Evolutionary conservation across 768 basidiomycete genomes (phyloP), one percentile per base, ranked within the genome.

Genomic region (Boletus patriciae): DNA sequence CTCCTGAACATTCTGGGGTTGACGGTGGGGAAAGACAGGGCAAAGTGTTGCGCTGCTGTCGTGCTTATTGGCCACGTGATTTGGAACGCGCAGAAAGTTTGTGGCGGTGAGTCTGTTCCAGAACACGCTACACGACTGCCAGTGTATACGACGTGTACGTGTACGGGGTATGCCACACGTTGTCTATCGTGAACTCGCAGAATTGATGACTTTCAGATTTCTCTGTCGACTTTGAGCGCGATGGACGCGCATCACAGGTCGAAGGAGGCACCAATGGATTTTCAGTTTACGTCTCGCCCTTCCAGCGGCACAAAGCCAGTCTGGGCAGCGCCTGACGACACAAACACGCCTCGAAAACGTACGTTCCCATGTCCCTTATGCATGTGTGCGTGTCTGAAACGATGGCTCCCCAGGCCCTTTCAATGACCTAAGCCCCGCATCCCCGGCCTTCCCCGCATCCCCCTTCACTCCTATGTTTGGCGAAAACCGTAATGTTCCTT

Each of bases 261-360:
- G 13, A 89, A 77, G 47, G 92, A 92, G 67, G 88, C 87, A 4
- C 92, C 92, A 5, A 94, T 94, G 92, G 91, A 94, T 72, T 94
- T 85, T 72, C 84, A 92, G 69, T 92, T 86, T 76, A 92, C 90
- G 10, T 83, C 85, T 62, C 80, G 90, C 25, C 80, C 82, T 16
- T 80, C 69, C 58, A 77, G 68, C 52, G 68, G 72, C 37, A 73
- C 78, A 54, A 83, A 77, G 66, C 83, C 86, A 3, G 82, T 78
- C 3, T 90, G 88, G 88, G 81, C 80, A 25, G 18, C 67, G 18
- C 55, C 66, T 21, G 79, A 83, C 25, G 79, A 82, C 47, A 66
- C 77, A n/a, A 77, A 71, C 63, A 81, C 84, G 25, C 81, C 85
- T 34, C 77, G 79, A 65, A 91, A 91, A 81, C 85, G 88, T 91